Percentiles rank a stretch among this genome's conserved stretches.
These are phyloP conservation scores for Ambrosia artemisiifolia DNA, from an alignment of 129 eudicot genomes.

Conservation along the genomic window DNA sequence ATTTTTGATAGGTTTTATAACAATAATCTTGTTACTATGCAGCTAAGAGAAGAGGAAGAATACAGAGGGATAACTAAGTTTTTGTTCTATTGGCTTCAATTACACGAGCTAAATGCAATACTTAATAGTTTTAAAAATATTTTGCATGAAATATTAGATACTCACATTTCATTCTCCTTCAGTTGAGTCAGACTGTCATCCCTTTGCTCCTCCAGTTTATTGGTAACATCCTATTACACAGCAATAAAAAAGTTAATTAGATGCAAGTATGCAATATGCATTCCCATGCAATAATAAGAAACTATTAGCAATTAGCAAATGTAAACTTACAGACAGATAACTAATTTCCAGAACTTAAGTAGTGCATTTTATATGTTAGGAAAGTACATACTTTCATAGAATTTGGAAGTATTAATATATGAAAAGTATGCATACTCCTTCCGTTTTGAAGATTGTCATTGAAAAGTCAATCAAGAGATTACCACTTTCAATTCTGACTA, in stretches of 20 bases:
- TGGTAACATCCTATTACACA: constrained; percentile 70
- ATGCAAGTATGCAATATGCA: no score
- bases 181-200: constrained; percentile 82
- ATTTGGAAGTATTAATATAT: background rate
- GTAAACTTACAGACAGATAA: background rate
- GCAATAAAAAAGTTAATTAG: constrained; percentile 5
- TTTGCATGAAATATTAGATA: constrained; percentile 6
- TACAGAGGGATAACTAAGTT: background rate
- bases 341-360: background rate
- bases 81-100: constrained; percentile 2
- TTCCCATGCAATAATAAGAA: no score
- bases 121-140: background rate
- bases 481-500: background rate
- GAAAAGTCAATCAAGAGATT: background rate
- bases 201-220: constrained; percentile 90
- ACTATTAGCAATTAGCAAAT: background rate
- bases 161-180: constrained; percentile 89
- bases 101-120: background rate
- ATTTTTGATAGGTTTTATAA: background rate
- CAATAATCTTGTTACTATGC: constrained; percentile 2
- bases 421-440: background rate
- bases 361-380: background rate
- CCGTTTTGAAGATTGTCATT: background rate
- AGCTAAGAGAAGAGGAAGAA: background rate
- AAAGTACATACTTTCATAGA: background rate